These are phyloP conservation scores for Annulohypoxylon stygium DNA, from an alignment of 495 filamentous ascomycete species.

Conservation along the genomic window DNA sequence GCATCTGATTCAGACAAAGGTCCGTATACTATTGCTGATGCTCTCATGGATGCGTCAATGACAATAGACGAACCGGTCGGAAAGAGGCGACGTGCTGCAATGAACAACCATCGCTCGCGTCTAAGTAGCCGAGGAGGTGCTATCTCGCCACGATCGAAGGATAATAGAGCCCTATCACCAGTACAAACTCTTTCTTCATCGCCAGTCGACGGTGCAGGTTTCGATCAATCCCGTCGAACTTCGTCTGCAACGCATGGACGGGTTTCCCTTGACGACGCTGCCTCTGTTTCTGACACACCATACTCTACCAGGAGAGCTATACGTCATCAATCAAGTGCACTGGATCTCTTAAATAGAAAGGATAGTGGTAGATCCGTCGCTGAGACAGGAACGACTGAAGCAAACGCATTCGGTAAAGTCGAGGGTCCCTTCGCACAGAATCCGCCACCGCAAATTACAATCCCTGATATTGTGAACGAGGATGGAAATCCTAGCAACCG, in stretches of 20 bases:
- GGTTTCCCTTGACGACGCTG: constrained; percentile 48
- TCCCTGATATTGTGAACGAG: constrained; percentile 48
- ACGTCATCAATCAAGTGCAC: constrained; percentile 80
- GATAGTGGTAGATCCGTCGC: constrained; percentile 83
- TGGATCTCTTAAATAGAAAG: constrained; percentile 82
- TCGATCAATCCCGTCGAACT: constrained; percentile 49
- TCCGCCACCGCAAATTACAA: constrained; percentile 45
- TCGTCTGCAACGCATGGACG: constrained; percentile 49
- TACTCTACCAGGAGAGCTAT: constrained; percentile 58
- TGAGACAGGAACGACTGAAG: constrained; percentile 85
- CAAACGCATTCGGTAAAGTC: constrained; percentile 86
- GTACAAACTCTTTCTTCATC: constrained; percentile 41
- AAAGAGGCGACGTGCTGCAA: constrained; percentile 68
- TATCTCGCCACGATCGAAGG: constrained; percentile 54
- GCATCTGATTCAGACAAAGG: constrained; percentile 54
- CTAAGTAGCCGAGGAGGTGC: constrained; percentile 57
- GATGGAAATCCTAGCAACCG: constrained; percentile 51
- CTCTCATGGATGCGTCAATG: constrained; percentile 91
- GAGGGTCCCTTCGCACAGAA: constrained; percentile 73
- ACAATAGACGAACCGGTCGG: constrained; percentile 78
- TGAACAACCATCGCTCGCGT: constrained; percentile 65
- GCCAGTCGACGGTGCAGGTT: constrained; percentile 39
- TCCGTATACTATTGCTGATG: constrained; percentile 87
- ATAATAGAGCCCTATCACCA: constrained; percentile 51
- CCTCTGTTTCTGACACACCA: constrained; percentile 56